Conservation (phyloP, 148 eudicot species). For the Amaranthus hypochondriacus region DNA sequence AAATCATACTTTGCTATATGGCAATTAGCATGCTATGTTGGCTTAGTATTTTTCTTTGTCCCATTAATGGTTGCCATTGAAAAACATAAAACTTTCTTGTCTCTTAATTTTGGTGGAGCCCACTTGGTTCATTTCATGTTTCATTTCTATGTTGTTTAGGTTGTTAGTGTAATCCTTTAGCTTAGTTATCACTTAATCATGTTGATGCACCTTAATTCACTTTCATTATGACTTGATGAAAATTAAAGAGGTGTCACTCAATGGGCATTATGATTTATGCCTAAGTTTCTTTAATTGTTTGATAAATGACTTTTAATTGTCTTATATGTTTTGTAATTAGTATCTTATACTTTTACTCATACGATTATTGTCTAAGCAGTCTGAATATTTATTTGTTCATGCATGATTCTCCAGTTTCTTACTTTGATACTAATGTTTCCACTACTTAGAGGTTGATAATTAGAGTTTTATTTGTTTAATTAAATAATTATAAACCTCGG, state of each 20-base stretch:
- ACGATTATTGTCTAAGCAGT: too few species aligned
- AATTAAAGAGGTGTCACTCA: not conserved
- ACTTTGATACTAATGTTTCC: too few species aligned
- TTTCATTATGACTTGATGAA: not conserved
- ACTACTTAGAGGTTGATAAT: too few species aligned
- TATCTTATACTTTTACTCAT: too few species aligned
- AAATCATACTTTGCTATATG: conserved; percentile 1
- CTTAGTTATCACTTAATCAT: conserved; percentile 1
- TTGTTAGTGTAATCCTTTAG: conserved; percentile 4
- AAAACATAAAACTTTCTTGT: conserved; percentile 9
- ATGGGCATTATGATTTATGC: not conserved
- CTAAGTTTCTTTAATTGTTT: not conserved
- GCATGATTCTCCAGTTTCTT: too few species aligned
- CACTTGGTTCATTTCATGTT: conserved; percentile 4
- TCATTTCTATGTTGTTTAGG: not conserved
- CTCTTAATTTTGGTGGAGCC: conserved; percentile 19
- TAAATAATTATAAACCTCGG: too few species aligned
- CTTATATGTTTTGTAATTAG: too few species aligned
- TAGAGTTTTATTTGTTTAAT: too few species aligned
- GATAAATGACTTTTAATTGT: too few species aligned
- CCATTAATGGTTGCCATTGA: conserved; percentile 9
- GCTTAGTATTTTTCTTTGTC: conserved; percentile 7
- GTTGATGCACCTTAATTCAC: too few species aligned
- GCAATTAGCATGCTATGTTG: not conserved
- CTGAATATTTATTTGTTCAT: too few species aligned